Conservation (phyloP, 805 yeast genomes). For the Lipomyces yamadae region DNA sequence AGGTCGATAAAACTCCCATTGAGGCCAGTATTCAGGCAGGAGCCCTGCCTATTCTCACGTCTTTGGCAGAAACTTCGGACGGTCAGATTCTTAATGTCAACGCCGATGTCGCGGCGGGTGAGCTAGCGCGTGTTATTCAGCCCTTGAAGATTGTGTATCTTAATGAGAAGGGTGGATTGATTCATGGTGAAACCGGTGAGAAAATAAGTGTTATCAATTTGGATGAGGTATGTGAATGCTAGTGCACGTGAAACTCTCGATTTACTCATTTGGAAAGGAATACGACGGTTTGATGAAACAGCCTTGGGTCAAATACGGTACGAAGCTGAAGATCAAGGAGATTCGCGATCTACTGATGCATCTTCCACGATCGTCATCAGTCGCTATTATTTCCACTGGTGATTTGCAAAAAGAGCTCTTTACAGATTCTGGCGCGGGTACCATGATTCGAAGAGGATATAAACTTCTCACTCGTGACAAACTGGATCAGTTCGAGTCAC, state of each 20-base stretch:
- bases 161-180: constrained; percentile 97
- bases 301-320: constrained; percentile 98
- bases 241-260: neutral
- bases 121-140: constrained; percentile 93
- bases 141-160: constrained; percentile 95
- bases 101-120: constrained; percentile 99
- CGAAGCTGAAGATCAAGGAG: constrained; percentile 94
- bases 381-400: constrained; percentile 93
- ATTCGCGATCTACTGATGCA: constrained; percentile 92
- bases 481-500: constrained; percentile 61
- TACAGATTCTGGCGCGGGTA: constrained; percentile 99
- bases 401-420: constrained; percentile 96
- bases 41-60: constrained; percentile 93
- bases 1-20: constrained; percentile 85
- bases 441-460: constrained; percentile 96
- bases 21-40: constrained; percentile 97
- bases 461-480: constrained; percentile 71
- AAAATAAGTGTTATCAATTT: constrained; percentile 87
- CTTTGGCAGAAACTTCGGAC: constrained; percentile 93
- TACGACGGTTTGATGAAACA: constrained; percentile 88
- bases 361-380: constrained; percentile 95
- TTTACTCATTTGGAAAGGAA: constrained; percentile 50
- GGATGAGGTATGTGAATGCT: constrained; percentile 63
- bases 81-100: constrained; percentile 97
- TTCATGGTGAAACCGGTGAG: constrained; percentile 89